Evolutionary conservation across 1,139 yeast species (phyloP).

Genomic region (Ashbya aceris): DNA sequence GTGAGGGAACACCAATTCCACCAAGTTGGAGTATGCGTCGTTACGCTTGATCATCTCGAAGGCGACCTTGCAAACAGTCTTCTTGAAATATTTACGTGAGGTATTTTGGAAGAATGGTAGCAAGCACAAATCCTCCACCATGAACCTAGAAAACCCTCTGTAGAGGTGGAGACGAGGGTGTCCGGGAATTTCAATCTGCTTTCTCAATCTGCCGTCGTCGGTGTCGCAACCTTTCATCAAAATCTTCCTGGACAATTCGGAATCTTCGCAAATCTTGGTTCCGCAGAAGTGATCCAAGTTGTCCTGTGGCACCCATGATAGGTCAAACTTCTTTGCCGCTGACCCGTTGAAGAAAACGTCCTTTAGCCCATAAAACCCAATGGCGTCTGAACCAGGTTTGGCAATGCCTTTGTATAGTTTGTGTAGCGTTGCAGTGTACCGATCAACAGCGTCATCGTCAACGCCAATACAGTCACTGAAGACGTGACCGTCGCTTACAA

Average conservation of each 20-base stretch:
- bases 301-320: conserved; percentile 24
- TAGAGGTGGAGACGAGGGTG: conserved; percentile 46
- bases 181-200: conserved; percentile 29
- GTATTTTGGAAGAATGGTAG: conserved; percentile 34
- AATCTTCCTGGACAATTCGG: conserved; percentile 33
- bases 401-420: conserved; percentile 33
- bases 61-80: conserved; percentile 44
- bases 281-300: conserved; percentile 31
- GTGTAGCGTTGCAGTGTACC: conserved; percentile 38
- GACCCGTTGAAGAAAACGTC: conserved; percentile 30
- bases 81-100: conserved; percentile 43
- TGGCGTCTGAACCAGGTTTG: conserved; percentile 22
- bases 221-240: conserved; percentile 37
- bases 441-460: conserved; percentile 45
- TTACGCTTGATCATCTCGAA: conserved; percentile 58
- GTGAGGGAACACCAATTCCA: conserved; percentile 50
- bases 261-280: conserved; percentile 28
- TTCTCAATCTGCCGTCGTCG: conserved; percentile 32
- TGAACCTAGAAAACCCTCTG: conserved; percentile 51
- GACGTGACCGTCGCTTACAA: conserved; percentile 59
- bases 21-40: conserved; percentile 56
- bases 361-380: conserved; percentile 34
- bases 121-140: conserved; percentile 46
- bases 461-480: conserved; percentile 53
- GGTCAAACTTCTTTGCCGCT: conserved; percentile 22